Evolutionary conservation across 352 stramenopile genomes (phyloP).

Genomic region (Thalassiosira livingstoniorum): DNA sequence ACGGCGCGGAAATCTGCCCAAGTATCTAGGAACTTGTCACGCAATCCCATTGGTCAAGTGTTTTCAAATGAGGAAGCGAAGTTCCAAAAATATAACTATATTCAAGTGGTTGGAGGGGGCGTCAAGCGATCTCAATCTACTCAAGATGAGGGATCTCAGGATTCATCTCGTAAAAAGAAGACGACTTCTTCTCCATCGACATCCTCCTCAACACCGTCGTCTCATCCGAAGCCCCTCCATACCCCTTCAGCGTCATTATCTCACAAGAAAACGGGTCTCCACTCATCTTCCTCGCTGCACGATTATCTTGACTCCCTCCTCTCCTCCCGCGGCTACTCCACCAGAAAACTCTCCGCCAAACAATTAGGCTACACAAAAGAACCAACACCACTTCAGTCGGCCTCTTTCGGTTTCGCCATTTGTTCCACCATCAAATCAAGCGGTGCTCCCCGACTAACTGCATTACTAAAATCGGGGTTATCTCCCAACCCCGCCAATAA

Average conservation of each 20-base stretch:
- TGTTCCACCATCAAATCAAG: slow-evolving; percentile 39
- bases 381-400: slow-evolving; percentile 50
- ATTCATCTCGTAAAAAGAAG: slow-evolving; percentile 3
- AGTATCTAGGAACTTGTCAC: not conserved
- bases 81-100: slow-evolving; percentile 23
- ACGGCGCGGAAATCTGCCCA: not conserved
- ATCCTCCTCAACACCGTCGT: not conserved
- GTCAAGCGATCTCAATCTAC: not conserved
- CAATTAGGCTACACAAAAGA: slow-evolving; percentile 39
- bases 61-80: not conserved
- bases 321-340: slow-evolving; percentile 33
- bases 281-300: slow-evolving; percentile 14
- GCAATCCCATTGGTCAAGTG: not conserved
- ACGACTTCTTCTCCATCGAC: not conserved
- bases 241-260: not conserved
- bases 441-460: slow-evolving; percentile 30
- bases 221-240: not conserved
- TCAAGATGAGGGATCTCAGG: not conserved
- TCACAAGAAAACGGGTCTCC: slow-evolving; percentile 1
- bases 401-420: slow-evolving; percentile 54
- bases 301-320: slow-evolving; percentile 53
- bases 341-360: slow-evolving; percentile 26
- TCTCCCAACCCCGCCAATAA: slow-evolving; percentile 60
- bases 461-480: slow-evolving; percentile 45
- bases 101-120: slow-evolving; percentile 41